Base-by-base conservation (phyloP, 192 early-diverging fungal species). In the Coemansia sp. region DNA sequence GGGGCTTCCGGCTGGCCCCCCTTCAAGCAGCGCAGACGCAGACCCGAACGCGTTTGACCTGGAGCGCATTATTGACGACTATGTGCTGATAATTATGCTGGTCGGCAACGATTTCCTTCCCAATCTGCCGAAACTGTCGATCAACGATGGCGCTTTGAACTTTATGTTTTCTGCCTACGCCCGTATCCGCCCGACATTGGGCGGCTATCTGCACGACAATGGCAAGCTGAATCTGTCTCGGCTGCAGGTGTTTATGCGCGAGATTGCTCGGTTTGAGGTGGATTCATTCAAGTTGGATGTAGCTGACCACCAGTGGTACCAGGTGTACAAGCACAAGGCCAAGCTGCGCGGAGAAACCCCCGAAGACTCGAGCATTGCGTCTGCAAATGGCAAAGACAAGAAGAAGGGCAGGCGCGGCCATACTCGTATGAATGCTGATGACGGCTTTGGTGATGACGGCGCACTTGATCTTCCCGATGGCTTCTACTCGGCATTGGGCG, bases 41-140 rank as follows among this genome's bases (percentile, higher is more conserved):
- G 55, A 62, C 21, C 20, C 41, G 15, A 49, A 89, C 38, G 62
- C 78, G 0, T 92, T 86, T 57, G 84, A 93, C 60, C 76, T 95
- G 14, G 97, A 99, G 67, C 86, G 93, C 18, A 88, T 95, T 16
- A 89, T 97, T 44, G 97, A 99, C 68, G 97, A 99, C 60, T 99
- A 92, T 67, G 86, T 97, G 2, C 81, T 99, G 20, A 80, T 97
- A 61, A 87, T 85, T 45, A 87, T 97, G 74, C 93, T 98, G 72
- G 87, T 98, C 21, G 96, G 96, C 47, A 98, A 98, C 71, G 96
- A 98, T 75, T 99, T 97, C 71, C 64, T 99, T 56, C 96, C 96
- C 40, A 91, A 91, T 69, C 65, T 98, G 36, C 94, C 94, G 34
- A 90, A 88, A 53, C 80, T 98, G 31, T 91, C 96, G 52, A 99